phyloP scores from a whole-genome alignment of 1,284 basidiomycete species.

The Irpex lacteus region DNA sequence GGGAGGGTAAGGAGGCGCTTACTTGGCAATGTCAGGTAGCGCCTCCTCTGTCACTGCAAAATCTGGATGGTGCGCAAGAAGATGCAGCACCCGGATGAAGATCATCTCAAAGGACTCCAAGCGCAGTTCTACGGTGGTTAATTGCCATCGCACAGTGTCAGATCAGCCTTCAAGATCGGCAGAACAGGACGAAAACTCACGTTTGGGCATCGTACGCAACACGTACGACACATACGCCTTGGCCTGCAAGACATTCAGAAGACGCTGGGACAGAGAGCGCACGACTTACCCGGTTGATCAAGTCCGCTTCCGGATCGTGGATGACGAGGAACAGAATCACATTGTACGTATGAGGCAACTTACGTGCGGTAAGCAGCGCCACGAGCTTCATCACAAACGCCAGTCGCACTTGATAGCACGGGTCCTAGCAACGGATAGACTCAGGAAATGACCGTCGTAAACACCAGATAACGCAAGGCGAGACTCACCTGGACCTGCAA shows the following conservation, averaged over 20 bases:
- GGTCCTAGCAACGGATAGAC: conserved; percentile 53
- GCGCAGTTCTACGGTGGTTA: conserved; percentile 29
- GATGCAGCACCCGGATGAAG: conserved; percentile 83
- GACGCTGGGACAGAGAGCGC: conserved; percentile 17
- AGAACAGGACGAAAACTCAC: conserved; percentile 30
- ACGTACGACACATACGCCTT: conserved; percentile 52
- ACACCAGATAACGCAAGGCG: no score
- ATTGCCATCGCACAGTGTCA: background rate
- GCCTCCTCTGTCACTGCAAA: conserved; percentile 63
- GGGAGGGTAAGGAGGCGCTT: conserved; percentile 20
- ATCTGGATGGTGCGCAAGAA: conserved; percentile 94
- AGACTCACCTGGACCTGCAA: conserved; percentile 70
- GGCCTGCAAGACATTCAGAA: background rate
- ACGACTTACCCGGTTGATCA: conserved; percentile 53
- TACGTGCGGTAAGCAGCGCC: conserved; percentile 54
- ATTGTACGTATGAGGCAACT: conserved; percentile 75
- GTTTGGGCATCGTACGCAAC: conserved; percentile 44
- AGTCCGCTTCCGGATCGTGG: conserved; percentile 87
- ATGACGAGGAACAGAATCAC: conserved; percentile 86
- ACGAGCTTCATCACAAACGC: conserved; percentile 78
- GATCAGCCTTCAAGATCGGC: background rate
- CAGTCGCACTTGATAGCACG: conserved; percentile 84
- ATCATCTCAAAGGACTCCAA: conserved; percentile 76
- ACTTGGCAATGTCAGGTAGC: conserved; percentile 74
- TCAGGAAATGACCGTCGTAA: background rate